Percentiles rank a stretch among this genome's conserved stretches.
Conservation (phyloP, 2,329 filamentous ascomycete genomes). For the Fusarium nisikadoi region DNA sequence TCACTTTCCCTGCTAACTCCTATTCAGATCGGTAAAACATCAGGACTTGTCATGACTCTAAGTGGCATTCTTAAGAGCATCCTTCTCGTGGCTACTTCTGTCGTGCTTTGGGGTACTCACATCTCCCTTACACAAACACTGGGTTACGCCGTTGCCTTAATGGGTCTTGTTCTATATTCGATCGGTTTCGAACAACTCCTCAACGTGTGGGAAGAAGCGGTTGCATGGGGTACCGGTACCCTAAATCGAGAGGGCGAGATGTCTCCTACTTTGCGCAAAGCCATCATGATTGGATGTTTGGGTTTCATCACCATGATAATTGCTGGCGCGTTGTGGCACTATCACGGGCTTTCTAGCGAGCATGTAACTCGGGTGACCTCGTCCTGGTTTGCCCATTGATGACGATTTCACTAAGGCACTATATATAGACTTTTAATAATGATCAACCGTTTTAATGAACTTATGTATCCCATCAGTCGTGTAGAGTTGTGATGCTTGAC, state of each 20-base stretch:
- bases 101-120: slow-evolving; percentile 80
- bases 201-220: slow-evolving; percentile 34
- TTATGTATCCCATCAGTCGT: background rate
- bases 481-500: background rate
- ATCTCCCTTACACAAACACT: slow-evolving; percentile 78
- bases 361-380: slow-evolving; percentile 31
- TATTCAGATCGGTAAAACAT: slow-evolving; percentile 84
- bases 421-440: slow-evolving; percentile 37
- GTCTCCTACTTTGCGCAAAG: slow-evolving; percentile 35
- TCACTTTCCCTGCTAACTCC: background rate
- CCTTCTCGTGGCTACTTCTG: slow-evolving; percentile 79
- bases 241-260: slow-evolving; percentile 37
- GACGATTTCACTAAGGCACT: slow-evolving; percentile 26
- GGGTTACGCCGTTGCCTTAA: slow-evolving; percentile 78
- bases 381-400: slow-evolving; percentile 38
- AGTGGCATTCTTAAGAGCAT: slow-evolving; percentile 91
- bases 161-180: slow-evolving; percentile 63
- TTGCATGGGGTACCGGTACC: slow-evolving; percentile 40
- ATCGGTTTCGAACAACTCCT: slow-evolving; percentile 51
- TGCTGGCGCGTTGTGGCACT: slow-evolving; percentile 42
- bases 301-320: slow-evolving; percentile 44
- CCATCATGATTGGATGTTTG: slow-evolving; percentile 38
- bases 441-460: slow-evolving; percentile 21
- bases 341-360: slow-evolving; percentile 30
- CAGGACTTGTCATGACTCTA: slow-evolving; percentile 84